Conservation (phyloP, 345 rosid species). For the Moricandia arvensis region DNA sequence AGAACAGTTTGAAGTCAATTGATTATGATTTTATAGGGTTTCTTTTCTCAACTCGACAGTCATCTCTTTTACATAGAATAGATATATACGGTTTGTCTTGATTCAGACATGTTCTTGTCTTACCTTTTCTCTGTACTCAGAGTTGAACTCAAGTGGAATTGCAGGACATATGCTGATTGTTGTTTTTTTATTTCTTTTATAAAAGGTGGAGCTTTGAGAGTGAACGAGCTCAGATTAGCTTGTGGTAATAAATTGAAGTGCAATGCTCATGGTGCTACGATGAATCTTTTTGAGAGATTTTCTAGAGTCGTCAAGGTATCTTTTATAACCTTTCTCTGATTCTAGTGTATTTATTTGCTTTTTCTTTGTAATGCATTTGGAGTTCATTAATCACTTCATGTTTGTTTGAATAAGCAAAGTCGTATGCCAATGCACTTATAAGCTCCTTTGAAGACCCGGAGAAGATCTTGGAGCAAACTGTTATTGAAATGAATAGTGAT, state of each 20-base stretch:
- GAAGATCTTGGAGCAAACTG: constrained; percentile 75
- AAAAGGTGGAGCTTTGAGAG: constrained; percentile 36
- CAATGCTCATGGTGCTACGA: constrained; percentile 49
- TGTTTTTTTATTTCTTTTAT: background rate
- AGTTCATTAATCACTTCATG: constrained; percentile 11
- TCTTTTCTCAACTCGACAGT: background rate
- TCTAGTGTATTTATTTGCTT: background rate
- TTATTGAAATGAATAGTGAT: constrained; percentile 75
- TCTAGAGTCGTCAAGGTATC: constrained; percentile 71
- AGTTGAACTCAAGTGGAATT: background rate
- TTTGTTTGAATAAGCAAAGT: constrained; percentile 42
- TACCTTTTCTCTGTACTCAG: too few relatives aligned
- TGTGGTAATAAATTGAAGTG: constrained; percentile 41
- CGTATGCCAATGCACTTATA: constrained; percentile 65
- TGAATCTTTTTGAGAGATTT: constrained; percentile 73
- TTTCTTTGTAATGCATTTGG: background rate
- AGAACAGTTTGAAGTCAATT: background rate
- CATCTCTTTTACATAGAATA: background rate
- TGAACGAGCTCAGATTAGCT: constrained; percentile 42
- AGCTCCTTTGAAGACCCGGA: constrained; percentile 76
- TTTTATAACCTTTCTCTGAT: background rate
- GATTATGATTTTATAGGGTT: background rate
- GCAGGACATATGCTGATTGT: constrained; percentile 1
- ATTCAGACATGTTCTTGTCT: too few relatives aligned
- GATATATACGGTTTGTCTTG: too few relatives aligned